Base-by-base conservation (phyloP, 2,329 filamentous ascomycete species). In the Curvularia verruculosa region DNA sequence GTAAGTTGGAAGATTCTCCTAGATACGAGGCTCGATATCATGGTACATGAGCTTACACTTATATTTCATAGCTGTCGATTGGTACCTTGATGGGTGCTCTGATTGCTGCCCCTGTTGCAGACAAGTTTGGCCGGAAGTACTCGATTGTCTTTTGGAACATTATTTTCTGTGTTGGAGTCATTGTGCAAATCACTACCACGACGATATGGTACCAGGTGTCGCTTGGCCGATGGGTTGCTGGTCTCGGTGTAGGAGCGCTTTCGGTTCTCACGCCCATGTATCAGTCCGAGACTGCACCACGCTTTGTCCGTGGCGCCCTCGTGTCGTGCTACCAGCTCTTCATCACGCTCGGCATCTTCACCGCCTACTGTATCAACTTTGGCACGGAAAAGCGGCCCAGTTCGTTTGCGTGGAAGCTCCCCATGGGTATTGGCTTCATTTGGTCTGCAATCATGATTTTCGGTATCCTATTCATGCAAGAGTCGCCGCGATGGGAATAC, bases 21-120 rank as follows among this genome's bases (percentile, higher is more conserved):
- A 3, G 7, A 21, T 6, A n/a, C n/a, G n/a, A 15, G 5, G 6
- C 12, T 5, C 9, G 4, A 10, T 37, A 26, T 19, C 18, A 13
- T n/a, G n/a, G n/a, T n/a, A n/a, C 26, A 29, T 19, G 43, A 53
- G 2, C 34, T 46, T 18, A 37, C 24, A 19, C 10, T 24, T 26
- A 5, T 28, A 29, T 12, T 5, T 24, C 21, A 36, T 63, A 72
- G 69, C 81, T 92, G 15, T 91, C 88, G 0, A 87, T 88, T 21
- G 89, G 89, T 28, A 92, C 89, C 6, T 90, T 92, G 72, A 85
- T 92, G 58, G 89, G 90, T 26, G 84, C 89, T 5, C 79, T 92
- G 2, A 75, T 78, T 26, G 77, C 78, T 28, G 80, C 86, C 9
- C 85, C 84, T 24, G 76, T 89, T 37, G 84, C 86, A 36, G 87